A percentile compares a stretch with the other conserved stretches of the same genome.
Evolutionary conservation across 1,139 yeast species (phyloP).

Genomic region (Zygosaccharomyces sapae): DNA sequence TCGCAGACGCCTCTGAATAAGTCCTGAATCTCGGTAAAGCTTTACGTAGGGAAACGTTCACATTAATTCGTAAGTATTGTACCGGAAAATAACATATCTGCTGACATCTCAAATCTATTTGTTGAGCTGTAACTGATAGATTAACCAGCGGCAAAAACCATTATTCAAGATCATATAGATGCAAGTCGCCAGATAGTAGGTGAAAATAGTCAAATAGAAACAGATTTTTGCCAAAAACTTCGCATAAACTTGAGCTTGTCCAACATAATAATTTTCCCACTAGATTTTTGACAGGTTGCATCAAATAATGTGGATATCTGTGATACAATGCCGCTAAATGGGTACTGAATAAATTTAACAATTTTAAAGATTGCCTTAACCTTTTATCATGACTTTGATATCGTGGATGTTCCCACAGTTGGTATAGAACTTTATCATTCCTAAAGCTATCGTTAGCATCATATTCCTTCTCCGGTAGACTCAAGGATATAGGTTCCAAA

Average conservation of each 20-base stretch:
- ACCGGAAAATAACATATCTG: conserved; percentile 79
- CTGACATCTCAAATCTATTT: conserved; percentile 70
- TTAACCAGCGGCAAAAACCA: conserved; percentile 38
- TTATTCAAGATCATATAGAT: conserved; percentile 40
- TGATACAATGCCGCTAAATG: conserved; percentile 22
- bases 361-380: conserved; percentile 26
- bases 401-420: conserved; percentile 32
- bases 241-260: conserved; percentile 2
- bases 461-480: conserved; percentile 43
- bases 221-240: conserved; percentile 1
- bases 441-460: conserved; percentile 23
- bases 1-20: conserved; percentile 12
- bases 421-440: conserved; percentile 33
- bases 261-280: conserved; percentile 1
- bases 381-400: conserved; percentile 16
- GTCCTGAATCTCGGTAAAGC: conserved; percentile 37
- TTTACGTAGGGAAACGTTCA: conserved; percentile 34
- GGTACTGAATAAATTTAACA: conserved; percentile 27
- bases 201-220: conserved; percentile 18
- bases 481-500: conserved; percentile 64
- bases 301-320: conserved; percentile 16
- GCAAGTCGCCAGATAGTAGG: conserved; percentile 37
- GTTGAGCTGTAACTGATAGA: conserved; percentile 65
- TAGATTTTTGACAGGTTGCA: conserved; percentile 1
- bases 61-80: conserved; percentile 60